phyloP scores from a whole-genome alignment of 768 basidiomycete species.

The Boletus coccyginus region DNA sequence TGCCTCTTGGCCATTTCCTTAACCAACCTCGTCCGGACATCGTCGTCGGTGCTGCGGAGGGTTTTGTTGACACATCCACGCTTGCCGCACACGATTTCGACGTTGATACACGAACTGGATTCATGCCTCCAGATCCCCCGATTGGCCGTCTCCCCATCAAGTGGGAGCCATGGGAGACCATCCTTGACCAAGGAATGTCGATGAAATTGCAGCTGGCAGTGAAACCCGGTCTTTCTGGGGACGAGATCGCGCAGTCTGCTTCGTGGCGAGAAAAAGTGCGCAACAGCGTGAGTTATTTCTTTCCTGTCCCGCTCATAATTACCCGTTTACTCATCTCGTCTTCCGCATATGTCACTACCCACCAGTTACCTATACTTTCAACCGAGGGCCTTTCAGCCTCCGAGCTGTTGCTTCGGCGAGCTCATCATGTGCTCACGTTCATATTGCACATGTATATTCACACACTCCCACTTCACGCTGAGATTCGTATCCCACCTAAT shows the following conservation, averaged over 20 bases:
- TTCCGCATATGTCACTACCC: background rate
- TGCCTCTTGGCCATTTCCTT: constrained; percentile 33
- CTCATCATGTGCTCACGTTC: constrained; percentile 71
- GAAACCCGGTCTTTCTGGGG: constrained; percentile 40
- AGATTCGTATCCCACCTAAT: constrained; percentile 63
- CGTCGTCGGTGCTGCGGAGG: constrained; percentile 20
- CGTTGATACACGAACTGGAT: constrained; percentile 87
- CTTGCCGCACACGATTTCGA: constrained; percentile 88
- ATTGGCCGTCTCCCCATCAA: constrained; percentile 53
- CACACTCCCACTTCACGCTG: constrained; percentile 46
- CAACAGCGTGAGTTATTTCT: constrained; percentile 37
- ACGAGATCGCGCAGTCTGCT: constrained; percentile 42
- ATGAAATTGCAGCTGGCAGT: constrained; percentile 51
- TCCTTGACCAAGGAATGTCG: constrained; percentile 48
- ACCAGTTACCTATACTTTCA: constrained; percentile 54
- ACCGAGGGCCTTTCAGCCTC: constrained; percentile 46
- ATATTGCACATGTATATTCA: constrained; percentile 80
- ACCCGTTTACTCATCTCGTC: background rate
- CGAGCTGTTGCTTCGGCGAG: constrained; percentile 59
- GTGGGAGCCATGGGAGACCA: constrained; percentile 75
- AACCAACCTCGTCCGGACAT: constrained; percentile 34
- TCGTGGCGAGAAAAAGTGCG: constrained; percentile 54
- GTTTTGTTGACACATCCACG: constrained; percentile 50
- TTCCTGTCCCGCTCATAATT: background rate
- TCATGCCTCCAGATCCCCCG: constrained; percentile 82